Percentiles rank a stretch among this genome's conserved stretches.
Evolutionary conservation across 768 basidiomycete genomes (phyloP).

Genomic region (Fomitopsis serialis): DNA sequence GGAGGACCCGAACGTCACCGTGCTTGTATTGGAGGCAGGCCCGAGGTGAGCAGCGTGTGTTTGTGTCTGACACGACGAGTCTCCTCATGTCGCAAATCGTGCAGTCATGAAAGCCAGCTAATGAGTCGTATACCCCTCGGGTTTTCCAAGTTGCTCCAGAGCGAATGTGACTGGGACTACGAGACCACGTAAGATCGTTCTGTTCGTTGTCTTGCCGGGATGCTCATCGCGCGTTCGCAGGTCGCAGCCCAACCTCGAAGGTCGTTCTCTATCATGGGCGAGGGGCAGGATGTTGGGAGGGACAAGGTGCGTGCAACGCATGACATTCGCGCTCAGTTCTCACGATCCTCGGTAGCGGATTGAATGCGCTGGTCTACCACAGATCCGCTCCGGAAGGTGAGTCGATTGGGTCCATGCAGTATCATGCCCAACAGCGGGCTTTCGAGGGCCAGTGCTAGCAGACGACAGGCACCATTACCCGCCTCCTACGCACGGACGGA

Average conservation of each 20-base stretch:
- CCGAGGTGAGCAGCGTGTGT: background rate
- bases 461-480: too few relatives aligned
- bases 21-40: constrained; percentile 32
- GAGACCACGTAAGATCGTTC: constrained; percentile 8
- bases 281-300: constrained; percentile 23
- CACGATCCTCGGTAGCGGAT: constrained; percentile 5
- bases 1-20: constrained; percentile 28
- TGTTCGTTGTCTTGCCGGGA: too few relatives aligned
- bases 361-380: constrained; percentile 23
- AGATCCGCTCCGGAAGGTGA: constrained; percentile 19
- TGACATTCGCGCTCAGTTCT: too few relatives aligned
- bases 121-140: constrained; percentile 13
- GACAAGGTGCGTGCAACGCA: constrained; percentile 12
- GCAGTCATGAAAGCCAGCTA: constrained; percentile 9
- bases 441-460: too few relatives aligned
- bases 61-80: too few relatives aligned
- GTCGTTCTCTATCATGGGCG: constrained; percentile 16
- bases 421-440: background rate
- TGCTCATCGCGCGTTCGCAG: constrained; percentile 3
- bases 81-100: background rate
- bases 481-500: too few relatives aligned
- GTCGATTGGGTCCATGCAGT: background rate
- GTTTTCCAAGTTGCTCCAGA: constrained; percentile 32
- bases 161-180: constrained; percentile 36
- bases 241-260: constrained; percentile 11